Conservation (phyloP, 2,329 filamentous ascomycete genomes). For the Ramichloridium luteum region DNA sequence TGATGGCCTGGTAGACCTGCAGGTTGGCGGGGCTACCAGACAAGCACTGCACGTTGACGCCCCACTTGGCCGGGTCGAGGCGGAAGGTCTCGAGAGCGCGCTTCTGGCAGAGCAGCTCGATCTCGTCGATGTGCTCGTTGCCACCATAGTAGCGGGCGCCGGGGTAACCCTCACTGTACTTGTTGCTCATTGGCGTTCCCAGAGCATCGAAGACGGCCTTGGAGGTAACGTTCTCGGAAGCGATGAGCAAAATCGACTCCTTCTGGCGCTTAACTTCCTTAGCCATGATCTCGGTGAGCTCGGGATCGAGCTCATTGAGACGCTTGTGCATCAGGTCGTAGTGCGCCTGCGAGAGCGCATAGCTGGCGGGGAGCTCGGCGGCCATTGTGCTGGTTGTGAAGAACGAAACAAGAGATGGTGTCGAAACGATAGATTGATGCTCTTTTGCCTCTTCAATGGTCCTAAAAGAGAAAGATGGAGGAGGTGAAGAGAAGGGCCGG, state of each 20-base stretch:
- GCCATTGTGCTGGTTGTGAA: conserved; percentile 13
- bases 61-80: conserved; percentile 79
- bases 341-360: conserved; percentile 55
- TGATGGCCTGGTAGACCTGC: conserved; percentile 95
- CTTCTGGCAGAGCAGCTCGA: conserved; percentile 89
- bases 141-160: conserved; percentile 98
- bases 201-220: conserved; percentile 96
- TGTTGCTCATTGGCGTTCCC: conserved; percentile 84
- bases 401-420: too few species aligned
- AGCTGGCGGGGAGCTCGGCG: conserved; percentile 32
- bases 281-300: conserved; percentile 95
- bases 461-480: background rate
- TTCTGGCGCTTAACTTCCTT: conserved; percentile 92
- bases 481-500: background rate
- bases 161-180: conserved; percentile 98
- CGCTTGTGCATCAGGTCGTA: conserved; percentile 85
- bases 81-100: conserved; percentile 87
- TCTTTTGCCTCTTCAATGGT: too few species aligned
- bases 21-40: conserved; percentile 85
- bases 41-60: conserved; percentile 89
- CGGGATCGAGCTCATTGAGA: conserved; percentile 78
- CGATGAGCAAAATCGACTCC: conserved; percentile 97
- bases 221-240: conserved; percentile 98
- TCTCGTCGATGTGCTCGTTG: conserved; percentile 96
- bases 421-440: too few species aligned